These are phyloP conservation scores for Sugiyamaella qingdaonensis DNA, from an alignment of 805 yeast species.

Conservation along the genomic window DNA sequence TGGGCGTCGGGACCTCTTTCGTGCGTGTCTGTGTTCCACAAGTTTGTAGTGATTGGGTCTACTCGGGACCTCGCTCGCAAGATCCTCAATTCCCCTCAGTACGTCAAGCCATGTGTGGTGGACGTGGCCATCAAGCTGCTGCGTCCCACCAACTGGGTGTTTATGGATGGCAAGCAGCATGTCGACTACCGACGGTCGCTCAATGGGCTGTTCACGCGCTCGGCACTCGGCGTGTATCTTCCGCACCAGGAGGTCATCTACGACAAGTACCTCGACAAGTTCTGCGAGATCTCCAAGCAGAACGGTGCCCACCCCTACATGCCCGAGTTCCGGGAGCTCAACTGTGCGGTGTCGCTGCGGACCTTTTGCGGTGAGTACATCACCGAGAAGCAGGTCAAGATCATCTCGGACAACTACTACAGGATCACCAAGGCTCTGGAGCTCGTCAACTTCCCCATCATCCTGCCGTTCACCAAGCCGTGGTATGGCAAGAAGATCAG, in stretches of 20 bases:
- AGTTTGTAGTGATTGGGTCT: slow-evolving; percentile 92
- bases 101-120: slow-evolving; percentile 95
- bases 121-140: slow-evolving; percentile 93
- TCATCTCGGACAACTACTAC: slow-evolving; percentile 88
- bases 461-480: slow-evolving; percentile 91
- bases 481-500: slow-evolving; percentile 97
- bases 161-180: slow-evolving; percentile 93
- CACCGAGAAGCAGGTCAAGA: slow-evolving; percentile 82
- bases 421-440: slow-evolving; percentile 93
- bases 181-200: slow-evolving; percentile 87
- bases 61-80: slow-evolving; percentile 85
- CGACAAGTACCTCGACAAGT: slow-evolving; percentile 73
- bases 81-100: slow-evolving; percentile 76
- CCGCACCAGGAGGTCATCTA: slow-evolving; percentile 82
- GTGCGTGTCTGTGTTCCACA: slow-evolving; percentile 97
- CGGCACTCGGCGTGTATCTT: slow-evolving; percentile 77
- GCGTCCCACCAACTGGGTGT: slow-evolving; percentile 97
- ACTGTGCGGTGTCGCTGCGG: slow-evolving; percentile 89
- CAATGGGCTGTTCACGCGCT: slow-evolving; percentile 81
- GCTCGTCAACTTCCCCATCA: slow-evolving; percentile 95
- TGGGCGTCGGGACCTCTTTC: slow-evolving; percentile 94
- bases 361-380: slow-evolving; percentile 96
- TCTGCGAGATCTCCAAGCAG: slow-evolving; percentile 50
- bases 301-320: slow-evolving; percentile 73
- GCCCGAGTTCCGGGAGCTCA: slow-evolving; percentile 90